Evolutionary conservation across 2,329 filamentous ascomycete species (phyloP), one percentile per base, ranked within the genome.

Genomic region (Magnaporthiopsis incrustans): DNA sequence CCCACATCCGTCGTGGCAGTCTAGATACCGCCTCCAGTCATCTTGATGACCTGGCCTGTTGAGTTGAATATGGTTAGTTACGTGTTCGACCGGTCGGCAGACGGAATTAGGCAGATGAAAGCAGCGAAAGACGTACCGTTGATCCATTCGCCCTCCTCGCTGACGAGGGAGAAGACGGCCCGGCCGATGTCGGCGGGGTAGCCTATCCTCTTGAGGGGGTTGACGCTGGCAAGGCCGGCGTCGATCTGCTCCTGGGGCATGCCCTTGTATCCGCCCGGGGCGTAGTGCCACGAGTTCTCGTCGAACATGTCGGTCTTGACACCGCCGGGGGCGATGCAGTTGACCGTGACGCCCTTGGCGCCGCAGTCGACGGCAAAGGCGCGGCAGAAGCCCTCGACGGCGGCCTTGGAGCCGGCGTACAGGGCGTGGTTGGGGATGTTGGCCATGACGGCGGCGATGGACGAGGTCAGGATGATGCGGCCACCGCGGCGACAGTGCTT

Each of bases 261-360:
- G 67, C 77, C 78, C 70, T 80, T 77, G 69, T 77, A 76, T 64
- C 81, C 83, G 65, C 82, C 82, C 15, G 85, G 84, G 26, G 84
- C 83, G 73, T 87, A 87, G 72, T 85, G 83, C 85, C 85, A 88
- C 30, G 85, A 82, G 74, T 89, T 89, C 75, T 85, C 82, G 66
- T 87, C 81, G 78, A 89, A 92, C 89, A 92, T 92, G 74, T 92
- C 89, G 58, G 82, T 87, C 82, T 90, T 89, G 78, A 90, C 87
- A 59, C 88, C 88, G 64, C 88, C 88, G 1, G 88, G 88, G 2
- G 88, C 88, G 60, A 90, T 86, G 68, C 86, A 87, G 70, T 91
- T 91, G 76, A 89, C 87, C 0, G 88, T 90, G 71, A 90, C 86
- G 62, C 85, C 82, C 70, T 83, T 82, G 70, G 80, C 81, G 65